A percentile compares a stretch with the other conserved stretches of the same genome.
Evolutionary conservation across 768 basidiomycete genomes (phyloP).

Genomic region (Suillus subaureus): DNA sequence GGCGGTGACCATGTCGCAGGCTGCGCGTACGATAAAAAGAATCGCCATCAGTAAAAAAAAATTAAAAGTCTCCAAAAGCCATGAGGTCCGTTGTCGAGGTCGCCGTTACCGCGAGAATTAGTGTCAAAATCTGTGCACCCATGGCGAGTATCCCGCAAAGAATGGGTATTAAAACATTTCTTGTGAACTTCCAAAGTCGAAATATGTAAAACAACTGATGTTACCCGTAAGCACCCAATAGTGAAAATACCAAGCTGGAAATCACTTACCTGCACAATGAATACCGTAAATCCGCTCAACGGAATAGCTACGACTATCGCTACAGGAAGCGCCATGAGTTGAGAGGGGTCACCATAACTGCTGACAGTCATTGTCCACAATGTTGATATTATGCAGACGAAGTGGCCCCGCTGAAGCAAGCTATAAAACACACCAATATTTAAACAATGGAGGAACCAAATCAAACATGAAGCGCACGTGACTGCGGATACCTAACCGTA

Average conservation of each 20-base stretch:
- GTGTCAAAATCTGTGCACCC: not conserved
- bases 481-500: slow-evolving; percentile 2
- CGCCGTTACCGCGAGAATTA: not conserved
- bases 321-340: slow-evolving; percentile 3
- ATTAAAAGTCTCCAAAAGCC: not conserved
- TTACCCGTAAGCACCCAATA: not conserved
- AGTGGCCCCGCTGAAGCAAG: not conserved
- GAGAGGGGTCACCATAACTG: not conserved
- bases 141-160: not conserved
- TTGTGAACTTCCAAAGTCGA: slow-evolving; percentile 7
- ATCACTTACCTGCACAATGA: slow-evolving; percentile 5
- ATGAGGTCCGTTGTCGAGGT: not conserved
- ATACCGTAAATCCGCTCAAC: not conserved
- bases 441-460: not conserved
- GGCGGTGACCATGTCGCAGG: slow-evolving; percentile 8
- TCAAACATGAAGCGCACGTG: not conserved
- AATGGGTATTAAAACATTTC: not conserved
- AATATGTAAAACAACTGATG: slow-evolving; percentile 6
- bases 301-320: slow-evolving; percentile 1
- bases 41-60: not conserved
- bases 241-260: not conserved
- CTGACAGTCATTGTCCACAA: slow-evolving; percentile 8
- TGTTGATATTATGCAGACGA: not conserved
- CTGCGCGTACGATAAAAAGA: not conserved
- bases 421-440: not conserved